Conservation (phyloP, 768 basidiomycete species). For the Boletus bicolor region DNA sequence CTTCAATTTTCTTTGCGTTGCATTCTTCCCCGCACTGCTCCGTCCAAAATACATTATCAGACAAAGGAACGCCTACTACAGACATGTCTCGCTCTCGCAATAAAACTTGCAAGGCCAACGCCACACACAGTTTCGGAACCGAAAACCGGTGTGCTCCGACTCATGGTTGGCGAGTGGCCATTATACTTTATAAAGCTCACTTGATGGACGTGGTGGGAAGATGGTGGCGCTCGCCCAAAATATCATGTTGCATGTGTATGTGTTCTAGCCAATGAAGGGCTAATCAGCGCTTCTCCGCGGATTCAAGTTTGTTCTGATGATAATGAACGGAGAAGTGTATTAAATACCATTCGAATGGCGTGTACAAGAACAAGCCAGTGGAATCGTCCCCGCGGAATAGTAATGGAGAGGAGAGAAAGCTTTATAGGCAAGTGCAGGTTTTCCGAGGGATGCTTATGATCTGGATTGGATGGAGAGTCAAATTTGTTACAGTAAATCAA, state of each 20-base stretch:
- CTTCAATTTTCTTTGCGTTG: neutral
- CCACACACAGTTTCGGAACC: neutral
- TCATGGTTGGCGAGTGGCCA: neutral
- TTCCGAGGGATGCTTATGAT: neutral
- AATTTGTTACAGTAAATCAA: slow-evolving; percentile 16
- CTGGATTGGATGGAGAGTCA: neutral
- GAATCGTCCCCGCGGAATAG: neutral
- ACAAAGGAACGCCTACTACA: neutral
- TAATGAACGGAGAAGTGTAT: neutral
- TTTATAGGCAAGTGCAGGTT: neutral
- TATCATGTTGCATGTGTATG: no score
- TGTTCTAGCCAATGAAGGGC: neutral
- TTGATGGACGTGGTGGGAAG: neutral
- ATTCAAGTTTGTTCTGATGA: neutral
- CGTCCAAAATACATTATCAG: slow-evolving; percentile 1
- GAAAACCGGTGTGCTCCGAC: neutral
- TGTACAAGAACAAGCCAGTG: slow-evolving; percentile 1
- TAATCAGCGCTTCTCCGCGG: neutral
- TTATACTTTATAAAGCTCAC: neutral
- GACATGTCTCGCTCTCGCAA: neutral
- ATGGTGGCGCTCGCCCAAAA: neutral
- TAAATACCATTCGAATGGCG: slow-evolving; percentile 1
- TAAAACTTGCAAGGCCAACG: neutral
- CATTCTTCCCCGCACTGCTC: slow-evolving; percentile 1
- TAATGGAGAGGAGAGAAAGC: neutral